Percentiles rank a stretch among this genome's conserved stretches.
phyloP scores from a whole-genome alignment of 768 basidiomycete genomes.

The Suillus plorans region DNA sequence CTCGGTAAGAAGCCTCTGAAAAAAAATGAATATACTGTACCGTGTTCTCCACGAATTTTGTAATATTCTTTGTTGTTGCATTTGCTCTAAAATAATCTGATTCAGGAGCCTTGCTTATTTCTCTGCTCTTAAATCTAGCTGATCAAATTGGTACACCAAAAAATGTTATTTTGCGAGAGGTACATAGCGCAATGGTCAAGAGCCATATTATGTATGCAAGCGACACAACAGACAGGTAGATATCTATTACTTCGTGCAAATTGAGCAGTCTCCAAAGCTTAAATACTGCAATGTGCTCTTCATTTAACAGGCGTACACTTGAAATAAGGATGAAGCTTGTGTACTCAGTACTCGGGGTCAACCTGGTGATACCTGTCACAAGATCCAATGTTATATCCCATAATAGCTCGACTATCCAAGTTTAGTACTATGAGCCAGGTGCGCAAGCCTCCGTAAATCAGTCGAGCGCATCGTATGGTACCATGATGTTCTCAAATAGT shows the following conservation, averaged over 20 bases:
- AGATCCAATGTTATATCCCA: not conserved
- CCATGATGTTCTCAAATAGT: slow-evolving; percentile 15
- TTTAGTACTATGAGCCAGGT: slow-evolving; percentile 51
- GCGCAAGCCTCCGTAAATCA: slow-evolving; percentile 24
- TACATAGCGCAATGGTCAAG: not conserved
- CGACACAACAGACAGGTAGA: too few species aligned
- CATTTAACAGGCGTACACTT: too few species aligned
- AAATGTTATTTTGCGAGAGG: not conserved
- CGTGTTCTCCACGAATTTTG: not conserved
- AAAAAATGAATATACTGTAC: not conserved
- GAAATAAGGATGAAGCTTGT: too few species aligned
- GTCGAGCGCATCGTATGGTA: slow-evolving; percentile 13
- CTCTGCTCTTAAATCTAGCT: not conserved
- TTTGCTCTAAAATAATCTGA: not conserved
- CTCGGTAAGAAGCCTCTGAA: not conserved
- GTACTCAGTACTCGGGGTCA: not conserved
- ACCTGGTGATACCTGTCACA: too few species aligned
- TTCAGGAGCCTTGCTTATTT: not conserved
- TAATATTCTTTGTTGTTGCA: not conserved
- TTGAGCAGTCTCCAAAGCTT: too few species aligned
- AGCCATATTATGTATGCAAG: too few species aligned
- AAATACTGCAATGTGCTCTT: too few species aligned
- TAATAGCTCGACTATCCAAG: not conserved
- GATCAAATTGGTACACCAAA: not conserved
- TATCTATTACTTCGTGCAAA: too few species aligned